These are phyloP conservation scores for Penicillium roqueforti DNA, from an alignment of 495 filamentous ascomycete genomes.

Conservation along the genomic window DNA sequence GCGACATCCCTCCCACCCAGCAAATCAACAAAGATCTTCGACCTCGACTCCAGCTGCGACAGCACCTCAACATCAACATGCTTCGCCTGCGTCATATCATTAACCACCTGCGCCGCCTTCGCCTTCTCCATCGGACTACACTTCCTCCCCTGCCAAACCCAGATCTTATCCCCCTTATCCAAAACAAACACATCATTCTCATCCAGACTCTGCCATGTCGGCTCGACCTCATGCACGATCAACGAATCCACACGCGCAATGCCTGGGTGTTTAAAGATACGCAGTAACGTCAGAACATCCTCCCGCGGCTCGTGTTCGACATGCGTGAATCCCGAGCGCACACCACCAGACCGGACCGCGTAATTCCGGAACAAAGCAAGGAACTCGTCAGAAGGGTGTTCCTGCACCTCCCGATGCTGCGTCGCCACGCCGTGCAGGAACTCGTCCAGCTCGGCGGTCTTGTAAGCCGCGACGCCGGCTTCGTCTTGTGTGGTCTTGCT, in stretches of 20 bases:
- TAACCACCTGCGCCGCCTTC: slow-evolving; percentile 59
- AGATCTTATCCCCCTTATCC: slow-evolving; percentile 57
- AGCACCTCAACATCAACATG: slow-evolving; percentile 60
- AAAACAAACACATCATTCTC: slow-evolving; percentile 60
- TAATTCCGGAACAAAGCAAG: slow-evolving; percentile 52
- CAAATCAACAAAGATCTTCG: slow-evolving; percentile 48
- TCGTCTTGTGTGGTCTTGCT: slow-evolving; percentile 58
- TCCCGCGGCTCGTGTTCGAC: slow-evolving; percentile 45
- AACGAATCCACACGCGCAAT: slow-evolving; percentile 40
- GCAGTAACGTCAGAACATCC: slow-evolving; percentile 47
- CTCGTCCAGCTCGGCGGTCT: slow-evolving; percentile 63
- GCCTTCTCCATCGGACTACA: slow-evolving; percentile 63
- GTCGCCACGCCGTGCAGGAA: slow-evolving; percentile 55
- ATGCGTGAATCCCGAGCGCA: slow-evolving; percentile 56
- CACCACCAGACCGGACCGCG: slow-evolving; percentile 52
- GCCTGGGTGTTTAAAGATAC: slow-evolving; percentile 53
- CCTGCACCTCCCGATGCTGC: slow-evolving; percentile 57
- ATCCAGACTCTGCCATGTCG: slow-evolving; percentile 55
- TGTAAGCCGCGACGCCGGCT: slow-evolving; percentile 60
- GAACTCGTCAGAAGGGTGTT: slow-evolving; percentile 53
- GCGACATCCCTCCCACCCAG: slow-evolving; percentile 48
- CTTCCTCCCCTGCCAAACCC: slow-evolving; percentile 60
- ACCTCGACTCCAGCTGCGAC: slow-evolving; percentile 52
- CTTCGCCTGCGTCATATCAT: slow-evolving; percentile 57
- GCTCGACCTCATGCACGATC: slow-evolving; percentile 59